Evolutionary conservation across 257 asterid species (phyloP), one percentile per base, ranked within the genome.

Genomic region (Solanum lycopersicoides): DNA sequence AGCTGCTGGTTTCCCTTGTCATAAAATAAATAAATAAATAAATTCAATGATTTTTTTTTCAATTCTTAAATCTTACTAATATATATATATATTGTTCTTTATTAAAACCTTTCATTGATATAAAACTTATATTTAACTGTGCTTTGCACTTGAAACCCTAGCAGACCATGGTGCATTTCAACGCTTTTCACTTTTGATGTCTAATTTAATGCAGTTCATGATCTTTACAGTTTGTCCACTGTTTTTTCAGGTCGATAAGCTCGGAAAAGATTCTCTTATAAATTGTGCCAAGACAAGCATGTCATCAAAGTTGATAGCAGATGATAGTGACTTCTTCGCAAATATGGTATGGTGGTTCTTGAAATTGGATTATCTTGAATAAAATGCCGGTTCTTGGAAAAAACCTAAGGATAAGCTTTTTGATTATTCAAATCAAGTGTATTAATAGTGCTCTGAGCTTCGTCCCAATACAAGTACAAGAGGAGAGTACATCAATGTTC

Each of bases 241-340:
- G 85, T 47, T 47, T 80, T 77, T 84, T n/a, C 89, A 97, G 99
- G 99, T 96, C 63, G 99, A 96, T 84, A 97, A 93, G 85, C 99
- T 97, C 85, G 99, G 99, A 42, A 97, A 94, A 89, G 99, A 97
- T 89, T 93, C 96, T 86, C 93, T 96, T 82, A 75, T 97, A 83
- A 97, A 96, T 90, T 93, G 94, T 92, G 99, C 99, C 90, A 97
- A 95, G 98, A 97, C 99, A 87, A 93, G 99, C 94, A 96, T 97
- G 98, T 96, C 99, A 71, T 97, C 99, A 39, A 97, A 97, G 97
- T 85, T 96, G 90, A 97, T 97, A 59, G 96, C 96, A 30, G 93
- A 91, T 66, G 98, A 96, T 84, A 93, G 98, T 20, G 99, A 94
- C 91, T 96, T 93, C 94, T 97, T 94, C 41, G 97, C 98, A 15